Evolutionary conservation across 1,284 basidiomycete species (phyloP).

Genomic region (Lentinula novae-zelandiae): DNA sequence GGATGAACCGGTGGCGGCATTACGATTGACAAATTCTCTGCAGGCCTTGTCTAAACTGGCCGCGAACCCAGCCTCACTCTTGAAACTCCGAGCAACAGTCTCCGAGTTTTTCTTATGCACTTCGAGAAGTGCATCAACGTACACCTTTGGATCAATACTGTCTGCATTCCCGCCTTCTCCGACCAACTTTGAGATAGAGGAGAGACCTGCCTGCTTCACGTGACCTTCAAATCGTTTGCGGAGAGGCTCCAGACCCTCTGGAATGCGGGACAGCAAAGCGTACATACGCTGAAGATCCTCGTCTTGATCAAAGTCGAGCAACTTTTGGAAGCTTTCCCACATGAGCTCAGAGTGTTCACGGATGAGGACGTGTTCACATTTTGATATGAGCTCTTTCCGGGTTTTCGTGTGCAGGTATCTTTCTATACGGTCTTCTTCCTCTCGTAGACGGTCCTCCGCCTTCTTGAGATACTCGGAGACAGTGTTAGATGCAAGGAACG

Average conservation of each 20-base stretch:
- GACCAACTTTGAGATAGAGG: conserved; percentile 81
- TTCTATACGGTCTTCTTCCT: conserved; percentile 96
- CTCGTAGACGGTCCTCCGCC: conserved; percentile 87
- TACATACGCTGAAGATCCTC: conserved; percentile 97
- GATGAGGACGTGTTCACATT: conserved; percentile 93
- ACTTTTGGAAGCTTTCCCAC: conserved; percentile 92
- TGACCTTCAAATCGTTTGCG: conserved; percentile 93
- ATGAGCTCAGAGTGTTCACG: conserved; percentile 84
- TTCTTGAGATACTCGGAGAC: conserved; percentile 98
- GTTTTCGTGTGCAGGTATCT: conserved; percentile 91
- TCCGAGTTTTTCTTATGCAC: conserved; percentile 93
- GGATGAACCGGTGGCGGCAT: conserved; percentile 84
- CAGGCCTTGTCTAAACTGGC: conserved; percentile 96
- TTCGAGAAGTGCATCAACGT: conserved; percentile 89
- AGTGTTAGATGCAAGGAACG: conserved; percentile 87
- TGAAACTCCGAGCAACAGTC: conserved; percentile 89
- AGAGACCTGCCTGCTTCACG: conserved; percentile 87
- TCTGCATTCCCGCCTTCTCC: conserved; percentile 65
- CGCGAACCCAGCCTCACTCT: conserved; percentile 92
- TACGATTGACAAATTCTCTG: conserved; percentile 94
- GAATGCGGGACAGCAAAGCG: conserved; percentile 84
- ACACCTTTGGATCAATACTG: conserved; percentile 82
- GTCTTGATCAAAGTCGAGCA: conserved; percentile 92
- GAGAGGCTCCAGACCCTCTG: conserved; percentile 88
- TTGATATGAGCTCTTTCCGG: conserved; percentile 81